Evolutionary conservation across 2,329 filamentous ascomycete species (phyloP).

Genomic region (Keithomyces neogunnii): DNA sequence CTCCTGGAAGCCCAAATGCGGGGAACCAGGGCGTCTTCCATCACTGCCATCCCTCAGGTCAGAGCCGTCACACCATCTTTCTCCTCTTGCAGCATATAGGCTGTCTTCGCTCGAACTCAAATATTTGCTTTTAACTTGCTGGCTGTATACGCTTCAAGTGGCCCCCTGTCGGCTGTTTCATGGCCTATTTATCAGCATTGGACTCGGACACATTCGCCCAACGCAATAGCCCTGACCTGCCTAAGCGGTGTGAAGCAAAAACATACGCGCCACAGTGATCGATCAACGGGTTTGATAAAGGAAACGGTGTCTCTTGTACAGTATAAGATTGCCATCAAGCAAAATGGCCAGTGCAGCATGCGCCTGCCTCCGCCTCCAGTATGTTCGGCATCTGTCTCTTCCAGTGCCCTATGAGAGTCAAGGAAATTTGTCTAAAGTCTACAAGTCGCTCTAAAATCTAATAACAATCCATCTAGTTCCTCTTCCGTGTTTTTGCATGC

Average conservation of each 20-base stretch:
- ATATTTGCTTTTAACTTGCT: neutral
- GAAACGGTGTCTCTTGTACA: neutral
- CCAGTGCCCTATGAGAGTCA: neutral
- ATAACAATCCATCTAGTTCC: neutral
- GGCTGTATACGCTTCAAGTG: neutral
- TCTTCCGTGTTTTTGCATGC: neutral
- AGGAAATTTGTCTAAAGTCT: slow-evolving; percentile 2
- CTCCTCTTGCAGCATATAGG: neutral
- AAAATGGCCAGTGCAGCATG: neutral
- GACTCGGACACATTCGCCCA: neutral
- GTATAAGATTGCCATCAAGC: neutral
- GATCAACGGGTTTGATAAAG: neutral
- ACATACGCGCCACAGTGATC: neutral
- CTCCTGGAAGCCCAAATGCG: neutral
- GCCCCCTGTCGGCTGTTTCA: neutral
- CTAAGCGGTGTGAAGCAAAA: neutral
- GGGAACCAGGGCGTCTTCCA: neutral
- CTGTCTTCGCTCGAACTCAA: neutral
- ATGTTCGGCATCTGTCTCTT: neutral
- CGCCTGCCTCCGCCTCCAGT: neutral
- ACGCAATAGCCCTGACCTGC: neutral
- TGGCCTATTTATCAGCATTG: neutral
- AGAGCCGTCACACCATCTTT: too few species aligned
- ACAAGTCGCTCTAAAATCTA: slow-evolving; percentile 3
- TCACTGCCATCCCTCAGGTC: neutral